Conservation (phyloP, 305 asterid genomes). For the Fraxinus baroniana region DNA sequence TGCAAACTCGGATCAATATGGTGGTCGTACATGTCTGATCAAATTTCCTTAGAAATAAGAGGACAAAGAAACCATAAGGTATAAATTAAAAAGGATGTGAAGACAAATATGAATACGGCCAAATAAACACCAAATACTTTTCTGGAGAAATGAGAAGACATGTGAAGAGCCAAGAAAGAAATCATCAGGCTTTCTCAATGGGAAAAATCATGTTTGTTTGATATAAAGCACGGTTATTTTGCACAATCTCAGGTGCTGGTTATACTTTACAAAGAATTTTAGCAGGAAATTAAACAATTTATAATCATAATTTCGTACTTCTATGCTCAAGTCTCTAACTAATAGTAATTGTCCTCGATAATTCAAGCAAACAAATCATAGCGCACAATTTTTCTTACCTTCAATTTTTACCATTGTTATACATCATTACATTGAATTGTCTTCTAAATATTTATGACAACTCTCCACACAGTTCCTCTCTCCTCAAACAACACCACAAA, state of each 20-base stretch:
- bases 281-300: not conserved
- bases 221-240: not conserved
- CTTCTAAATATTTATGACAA: not conserved
- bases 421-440: not conserved
- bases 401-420: not conserved
- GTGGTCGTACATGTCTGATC: constrained; percentile 21
- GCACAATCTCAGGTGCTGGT: not conserved
- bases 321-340: not conserved
- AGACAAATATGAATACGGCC: not conserved
- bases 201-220: not conserved
- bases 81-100: constrained; percentile 12
- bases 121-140: constrained; percentile 9
- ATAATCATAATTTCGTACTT: not conserved
- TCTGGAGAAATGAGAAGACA: not conserved
- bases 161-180: not conserved
- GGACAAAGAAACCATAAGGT: constrained; percentile 6
- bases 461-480: not conserved
- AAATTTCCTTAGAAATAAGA: constrained; percentile 1
- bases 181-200: not conserved
- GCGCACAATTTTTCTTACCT: not conserved
- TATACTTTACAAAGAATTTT: not conserved
- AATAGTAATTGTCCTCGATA: not conserved
- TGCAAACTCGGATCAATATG: constrained; percentile 26
- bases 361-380: not conserved
- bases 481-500: not conserved